Percentiles rank a stretch among this genome's conserved stretches.
These are phyloP conservation scores for Gelatoporia subvermispora DNA, from an alignment of 768 basidiomycete species.

Conservation along the genomic window DNA sequence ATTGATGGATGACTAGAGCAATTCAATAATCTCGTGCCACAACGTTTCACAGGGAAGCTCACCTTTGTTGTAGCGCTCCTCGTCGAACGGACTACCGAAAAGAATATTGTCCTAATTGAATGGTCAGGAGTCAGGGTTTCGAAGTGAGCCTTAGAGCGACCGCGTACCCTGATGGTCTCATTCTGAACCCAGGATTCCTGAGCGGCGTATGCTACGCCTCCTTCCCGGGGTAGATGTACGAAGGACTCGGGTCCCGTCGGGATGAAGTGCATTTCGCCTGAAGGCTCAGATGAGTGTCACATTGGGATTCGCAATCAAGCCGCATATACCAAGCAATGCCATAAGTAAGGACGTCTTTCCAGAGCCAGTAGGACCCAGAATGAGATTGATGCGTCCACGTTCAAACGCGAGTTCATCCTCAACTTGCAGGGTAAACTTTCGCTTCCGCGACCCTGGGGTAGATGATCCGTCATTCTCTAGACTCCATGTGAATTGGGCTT, in stretches of 20 bases:
- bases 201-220: slow-evolving; percentile 72
- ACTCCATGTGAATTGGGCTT: slow-evolving; percentile 57
- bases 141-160: background rate
- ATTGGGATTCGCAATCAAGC: too few relatives aligned
- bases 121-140: background rate
- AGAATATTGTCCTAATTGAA: slow-evolving; percentile 38
- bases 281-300: background rate
- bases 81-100: slow-evolving; percentile 42
- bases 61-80: slow-evolving; percentile 39
- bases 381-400: slow-evolving; percentile 45
- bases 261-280: slow-evolving; percentile 61
- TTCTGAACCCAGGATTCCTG: slow-evolving; percentile 87
- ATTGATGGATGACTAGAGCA: slow-evolving; percentile 30
- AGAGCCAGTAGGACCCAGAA: slow-evolving; percentile 51
- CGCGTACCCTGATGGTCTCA: slow-evolving; percentile 56
- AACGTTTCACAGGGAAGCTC: background rate
- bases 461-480: slow-evolving; percentile 27
- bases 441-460: slow-evolving; percentile 27
- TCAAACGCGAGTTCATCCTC: slow-evolving; percentile 49
- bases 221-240: slow-evolving; percentile 63
- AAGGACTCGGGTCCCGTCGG: slow-evolving; percentile 48
- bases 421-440: slow-evolving; percentile 44
- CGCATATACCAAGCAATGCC: slow-evolving; percentile 5
- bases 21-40: background rate
- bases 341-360: slow-evolving; percentile 57